These are phyloP conservation scores for Dysphania ambrosioides DNA, from an alignment of 148 eudicot genomes.

Conservation along the genomic window DNA sequence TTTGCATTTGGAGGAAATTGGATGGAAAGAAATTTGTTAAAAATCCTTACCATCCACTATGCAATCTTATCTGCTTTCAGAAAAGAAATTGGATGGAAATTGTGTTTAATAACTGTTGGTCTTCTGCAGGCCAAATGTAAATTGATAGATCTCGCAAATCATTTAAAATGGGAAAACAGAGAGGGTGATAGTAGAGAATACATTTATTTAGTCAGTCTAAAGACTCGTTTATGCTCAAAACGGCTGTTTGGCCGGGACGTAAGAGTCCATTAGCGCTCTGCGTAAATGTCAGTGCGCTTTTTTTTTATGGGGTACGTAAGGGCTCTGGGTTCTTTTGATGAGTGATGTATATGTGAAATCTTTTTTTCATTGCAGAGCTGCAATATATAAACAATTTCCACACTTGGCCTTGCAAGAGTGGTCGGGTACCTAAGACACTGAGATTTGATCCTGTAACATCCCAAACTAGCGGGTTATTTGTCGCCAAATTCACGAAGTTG, in stretches of 20 bases:
- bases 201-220: background rate
- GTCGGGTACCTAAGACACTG: slow-evolving; percentile 60
- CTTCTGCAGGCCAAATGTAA: background rate
- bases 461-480: slow-evolving; percentile 67
- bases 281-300: background rate
- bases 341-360: background rate
- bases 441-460: slow-evolving; percentile 91
- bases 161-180: background rate
- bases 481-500: slow-evolving; percentile 63
- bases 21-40: too few relatives aligned
- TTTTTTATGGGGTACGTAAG: too few relatives aligned
- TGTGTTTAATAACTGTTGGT: background rate
- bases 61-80: background rate
- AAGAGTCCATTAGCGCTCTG: background rate
- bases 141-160: background rate
- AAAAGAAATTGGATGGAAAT: background rate
- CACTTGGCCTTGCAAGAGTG: slow-evolving; percentile 83
- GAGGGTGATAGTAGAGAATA: background rate
- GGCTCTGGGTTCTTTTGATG: background rate
- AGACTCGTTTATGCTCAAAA: background rate
- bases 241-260: background rate
- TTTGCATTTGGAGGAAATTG: too few relatives aligned
- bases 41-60: background rate
- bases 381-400: slow-evolving; percentile 59
- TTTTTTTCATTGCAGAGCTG: slow-evolving; percentile 52